Evolutionary conservation across 345 rosid genomes (phyloP), one percentile per base, ranked within the genome.

Genomic region (Rhizophora mangle): DNA sequence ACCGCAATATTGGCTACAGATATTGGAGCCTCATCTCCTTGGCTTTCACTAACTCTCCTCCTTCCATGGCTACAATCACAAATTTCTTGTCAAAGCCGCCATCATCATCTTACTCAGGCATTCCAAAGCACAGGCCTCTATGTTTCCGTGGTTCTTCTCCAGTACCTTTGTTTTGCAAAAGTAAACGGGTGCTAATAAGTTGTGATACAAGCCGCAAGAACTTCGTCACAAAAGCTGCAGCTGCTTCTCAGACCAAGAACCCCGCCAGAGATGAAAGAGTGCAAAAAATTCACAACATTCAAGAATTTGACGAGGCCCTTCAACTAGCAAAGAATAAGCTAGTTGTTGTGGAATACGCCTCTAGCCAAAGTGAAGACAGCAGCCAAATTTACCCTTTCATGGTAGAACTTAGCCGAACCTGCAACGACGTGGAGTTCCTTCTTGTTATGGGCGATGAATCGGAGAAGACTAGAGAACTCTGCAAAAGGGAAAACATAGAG

Each of bases 391-490:
- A 89, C 80, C 98, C 98, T 24, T 91, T 89, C 76, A 85, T 91
- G 96, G 97, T 88, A 22, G 90, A 89, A 0, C 84, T 89, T 1
- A 89, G 98, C 86, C 75, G 86, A 70, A 81, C 92, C 1, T 89
- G 98, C 84, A 82, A 62, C 85, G 96, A 91, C 43, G 97, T 94
- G 5, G 87, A 76, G 5, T 94, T 94, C 74, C 81, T 91, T 51
- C 88, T 94, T 0, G 87, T 94, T 20, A 85, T 88, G 87, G 95
- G 90, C 29, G 98, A 94, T 54, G 97, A 94, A 60, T 94, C 97
- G 24, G 96, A 94, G 29, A 81, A 83, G 62, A 91, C 95, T 0
- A 77, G 75, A 63, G 87, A 83, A 34, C 93, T 94, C 6, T 94
- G 96, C 81, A 43, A 73, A 59, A 78, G 98, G 69, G 98, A 94